phyloP scores from a whole-genome alignment of 345 rosid species.

The Hevea brasiliensis region DNA sequence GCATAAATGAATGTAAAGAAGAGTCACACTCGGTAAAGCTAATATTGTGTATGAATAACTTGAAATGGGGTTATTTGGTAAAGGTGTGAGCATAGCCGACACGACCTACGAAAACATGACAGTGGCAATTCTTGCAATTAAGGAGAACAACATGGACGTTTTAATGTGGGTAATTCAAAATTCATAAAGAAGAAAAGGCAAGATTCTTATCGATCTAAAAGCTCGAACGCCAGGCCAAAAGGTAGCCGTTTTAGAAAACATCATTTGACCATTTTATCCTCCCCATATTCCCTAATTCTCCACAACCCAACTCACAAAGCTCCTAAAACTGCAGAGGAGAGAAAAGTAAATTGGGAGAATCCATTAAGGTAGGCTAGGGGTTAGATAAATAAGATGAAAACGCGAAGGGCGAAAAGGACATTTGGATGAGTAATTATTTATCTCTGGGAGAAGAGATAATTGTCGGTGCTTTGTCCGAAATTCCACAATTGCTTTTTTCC shows the following conservation, averaged over 20 bases:
- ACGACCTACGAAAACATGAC: no score
- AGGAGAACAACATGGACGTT: neutral
- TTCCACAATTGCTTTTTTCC: neutral
- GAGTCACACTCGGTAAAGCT: no score
- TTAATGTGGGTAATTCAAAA: constrained; percentile 3
- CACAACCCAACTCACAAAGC: neutral
- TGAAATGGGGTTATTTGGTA: neutral
- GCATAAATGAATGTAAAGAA: no score
- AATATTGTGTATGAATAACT: no score
- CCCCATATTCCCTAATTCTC: neutral
- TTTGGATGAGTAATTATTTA: neutral
- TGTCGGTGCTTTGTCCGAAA: constrained; percentile 9
- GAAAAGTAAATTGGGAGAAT: neutral
- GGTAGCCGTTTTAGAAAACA: constrained; percentile 2
- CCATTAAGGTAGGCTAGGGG: neutral
- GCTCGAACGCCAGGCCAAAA: neutral
- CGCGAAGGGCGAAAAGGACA: neutral
- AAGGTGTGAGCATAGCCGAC: no score
- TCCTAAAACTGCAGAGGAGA: neutral
- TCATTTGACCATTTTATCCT: neutral
- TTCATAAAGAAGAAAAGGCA: neutral
- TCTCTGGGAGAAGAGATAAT: neutral
- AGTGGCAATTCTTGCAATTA: neutral
- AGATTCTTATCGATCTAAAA: neutral
- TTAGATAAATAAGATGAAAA: neutral